Conservation (phyloP, 2,329 filamentous ascomycete species). For the Fusarium hainanense region DNA sequence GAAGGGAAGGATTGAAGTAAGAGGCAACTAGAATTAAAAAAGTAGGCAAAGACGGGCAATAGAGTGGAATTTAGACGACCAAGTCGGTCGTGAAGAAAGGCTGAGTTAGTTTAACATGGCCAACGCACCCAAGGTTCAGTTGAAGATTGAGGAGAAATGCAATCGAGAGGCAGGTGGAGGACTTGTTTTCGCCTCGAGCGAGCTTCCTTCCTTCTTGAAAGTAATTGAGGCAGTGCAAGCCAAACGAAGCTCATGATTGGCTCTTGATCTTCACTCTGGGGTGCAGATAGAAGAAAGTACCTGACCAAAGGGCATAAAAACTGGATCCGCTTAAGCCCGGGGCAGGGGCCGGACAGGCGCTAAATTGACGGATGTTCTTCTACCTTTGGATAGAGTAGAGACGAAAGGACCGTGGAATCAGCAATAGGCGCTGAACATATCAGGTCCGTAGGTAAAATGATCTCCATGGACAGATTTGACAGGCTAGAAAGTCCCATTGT, state of each 20-base stretch:
- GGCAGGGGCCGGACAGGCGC: conserved; percentile 28
- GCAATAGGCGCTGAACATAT: not conserved
- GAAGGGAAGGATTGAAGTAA: not conserved
- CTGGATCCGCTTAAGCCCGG: conserved; percentile 7
- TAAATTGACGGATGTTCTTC: conserved; percentile 23
- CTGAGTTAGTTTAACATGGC: conserved; percentile 14
- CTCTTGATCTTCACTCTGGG: conserved; percentile 1
- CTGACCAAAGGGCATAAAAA: conserved; percentile 3
- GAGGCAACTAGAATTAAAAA: conserved; percentile 19
- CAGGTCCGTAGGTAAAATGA: not conserved
- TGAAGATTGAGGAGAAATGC: conserved; percentile 28
- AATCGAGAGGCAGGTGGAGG: conserved; percentile 3
- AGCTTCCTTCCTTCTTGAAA: conserved; percentile 14
- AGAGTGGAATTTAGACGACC: conserved; percentile 3
- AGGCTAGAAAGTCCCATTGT: not conserved
- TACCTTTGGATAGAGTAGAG: conserved; percentile 9
- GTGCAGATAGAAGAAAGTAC: conserved; percentile 5
- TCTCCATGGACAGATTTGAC: not conserved
- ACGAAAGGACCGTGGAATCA: not conserved
- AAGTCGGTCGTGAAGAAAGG: conserved; percentile 2
- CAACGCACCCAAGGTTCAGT: conserved; percentile 12
- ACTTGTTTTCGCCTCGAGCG: conserved; percentile 21
- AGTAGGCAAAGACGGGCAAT: conserved; percentile 13
- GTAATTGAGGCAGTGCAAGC: conserved; percentile 41
- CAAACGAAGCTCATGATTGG: conserved; percentile 25